Evolutionary conservation across 2,329 filamentous ascomycete genomes (phyloP), one percentile per base, ranked within the genome.

Genomic region (Coniochaeta sp.): DNA sequence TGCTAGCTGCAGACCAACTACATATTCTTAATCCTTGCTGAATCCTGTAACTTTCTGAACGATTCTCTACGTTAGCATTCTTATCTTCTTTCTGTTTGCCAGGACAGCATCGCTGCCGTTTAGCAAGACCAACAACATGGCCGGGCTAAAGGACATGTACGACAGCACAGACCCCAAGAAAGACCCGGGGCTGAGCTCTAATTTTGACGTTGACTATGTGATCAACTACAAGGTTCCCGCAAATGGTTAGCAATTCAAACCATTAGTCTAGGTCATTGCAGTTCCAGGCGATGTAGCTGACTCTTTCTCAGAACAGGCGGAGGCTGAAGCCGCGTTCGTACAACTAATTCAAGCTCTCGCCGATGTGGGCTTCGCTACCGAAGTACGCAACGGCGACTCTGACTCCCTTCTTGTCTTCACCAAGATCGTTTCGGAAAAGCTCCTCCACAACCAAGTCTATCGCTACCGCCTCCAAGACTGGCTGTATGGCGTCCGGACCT

Each of bases 401-500:
- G 80, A 84, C 60, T 90, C 90, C 3, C 78, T 98, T 43, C 81
- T 98, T 56, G 77, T 98, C 66, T 97, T 96, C 71, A 82, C 93
- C 70, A 89, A 88, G 70, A 85, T 96, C 47, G 87, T 89, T 38
- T 92, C 91, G 24, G 81, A 89, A 63, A 81, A 86, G 67, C 85
- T 92, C 64, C 81, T 99, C 62, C 84, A 84, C 62, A 86, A 87
- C 64, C 90, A 96, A 68, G 84, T 96, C 57, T 96, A 96, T 74
- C 86, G 91, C 65, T 90, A 90, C 60, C 86, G 95, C 64, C 87
- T 97, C 19, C 90, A 92, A 71, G 95, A 98, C 75, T 99, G 93
- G 91, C 85, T 98, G 36, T 89, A 95, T 71, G 92, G 93, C 58
- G 89, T 97, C 59, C 88, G 91, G 64, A 83, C 89, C 57, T 83